Evolutionary conservation across 208 protist species (phyloP).

Genomic region (Polymyxa betae): DNA sequence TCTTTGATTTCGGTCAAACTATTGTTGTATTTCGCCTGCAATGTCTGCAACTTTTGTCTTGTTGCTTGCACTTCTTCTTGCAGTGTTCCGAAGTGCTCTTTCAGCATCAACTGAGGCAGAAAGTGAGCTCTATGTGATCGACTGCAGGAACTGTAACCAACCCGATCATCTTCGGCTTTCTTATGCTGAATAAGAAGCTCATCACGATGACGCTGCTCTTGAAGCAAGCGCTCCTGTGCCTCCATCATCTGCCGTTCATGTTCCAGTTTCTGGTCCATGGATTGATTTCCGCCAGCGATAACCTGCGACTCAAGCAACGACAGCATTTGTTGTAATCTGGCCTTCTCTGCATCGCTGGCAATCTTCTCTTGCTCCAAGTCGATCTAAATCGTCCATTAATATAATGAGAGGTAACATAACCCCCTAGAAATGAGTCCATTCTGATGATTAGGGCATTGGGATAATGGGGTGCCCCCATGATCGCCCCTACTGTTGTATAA

Average conservation of each 20-base stretch:
- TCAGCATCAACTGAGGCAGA: background rate
- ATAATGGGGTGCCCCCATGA: too few relatives aligned
- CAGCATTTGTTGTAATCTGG: background rate
- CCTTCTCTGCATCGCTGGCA: conserved; percentile 25
- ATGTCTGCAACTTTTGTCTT: conserved; percentile 64
- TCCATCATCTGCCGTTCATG: background rate
- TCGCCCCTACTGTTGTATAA: too few relatives aligned
- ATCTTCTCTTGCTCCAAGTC: background rate
- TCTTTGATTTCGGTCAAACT: conserved; percentile 69
- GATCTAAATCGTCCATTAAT: background rate
- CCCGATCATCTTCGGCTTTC: conserved; percentile 31
- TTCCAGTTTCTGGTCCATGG: background rate
- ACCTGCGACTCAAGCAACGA: conserved; percentile 37
- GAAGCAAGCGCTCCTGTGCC: background rate
- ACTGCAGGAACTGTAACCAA: background rate
- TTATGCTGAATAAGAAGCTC: background rate
- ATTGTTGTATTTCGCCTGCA: conserved; percentile 65
- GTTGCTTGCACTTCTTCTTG: conserved; percentile 33
- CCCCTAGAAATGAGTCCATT: background rate
- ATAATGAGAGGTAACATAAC: background rate
- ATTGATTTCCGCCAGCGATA: conserved; percentile 6
- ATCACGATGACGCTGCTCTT: background rate
- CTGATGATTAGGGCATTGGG: too few relatives aligned
- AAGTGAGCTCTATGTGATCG: background rate
- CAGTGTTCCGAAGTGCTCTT: conserved; percentile 14